phyloP scores from a whole-genome alignment of 2,329 filamentous ascomycete species.

The Stemphylium vesicarium region DNA sequence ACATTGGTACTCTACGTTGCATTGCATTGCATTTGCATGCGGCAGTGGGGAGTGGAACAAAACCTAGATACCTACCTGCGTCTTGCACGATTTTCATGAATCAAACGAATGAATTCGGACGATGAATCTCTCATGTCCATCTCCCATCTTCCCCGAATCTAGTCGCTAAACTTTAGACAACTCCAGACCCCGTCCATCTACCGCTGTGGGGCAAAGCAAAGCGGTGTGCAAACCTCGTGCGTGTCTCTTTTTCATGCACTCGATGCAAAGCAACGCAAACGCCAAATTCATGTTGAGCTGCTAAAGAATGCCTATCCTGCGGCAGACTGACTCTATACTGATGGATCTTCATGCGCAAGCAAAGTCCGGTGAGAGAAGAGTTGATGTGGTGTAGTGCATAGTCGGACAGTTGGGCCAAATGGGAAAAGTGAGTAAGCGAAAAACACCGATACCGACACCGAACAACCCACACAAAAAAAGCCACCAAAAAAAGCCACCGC shows the following conservation, averaged over 20 bases:
- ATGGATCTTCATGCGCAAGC: neutral
- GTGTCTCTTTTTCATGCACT: conserved; percentile 6
- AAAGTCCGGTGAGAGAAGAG: neutral
- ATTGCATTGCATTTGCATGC: too few species aligned
- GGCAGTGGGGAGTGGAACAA: too few species aligned
- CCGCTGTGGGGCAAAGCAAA: neutral
- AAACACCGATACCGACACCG: neutral
- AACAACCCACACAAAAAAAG: too few species aligned
- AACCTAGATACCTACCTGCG: too few species aligned
- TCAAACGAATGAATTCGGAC: too few species aligned
- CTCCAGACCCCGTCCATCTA: neutral
- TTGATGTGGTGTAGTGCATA: neutral
- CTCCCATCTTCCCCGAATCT: too few species aligned
- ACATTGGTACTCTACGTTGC: neutral
- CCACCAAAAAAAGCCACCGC: too few species aligned
- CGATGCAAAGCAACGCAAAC: conserved; percentile 4
- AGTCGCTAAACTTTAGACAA: too few species aligned
- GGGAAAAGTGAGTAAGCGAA: neutral
- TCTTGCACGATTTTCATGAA: too few species aligned
- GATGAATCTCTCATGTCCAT: neutral
- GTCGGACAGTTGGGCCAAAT: neutral
- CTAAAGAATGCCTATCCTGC: neutral
- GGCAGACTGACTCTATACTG: neutral
- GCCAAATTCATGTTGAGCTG: conserved; percentile 5
- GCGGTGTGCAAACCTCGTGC: conserved; percentile 10